A percentile compares a stretch with the other conserved stretches of the same genome.
These are phyloP conservation scores for Saccharomyces eubayanus DNA, from an alignment of 805 yeast genomes.

Conservation along the genomic window DNA sequence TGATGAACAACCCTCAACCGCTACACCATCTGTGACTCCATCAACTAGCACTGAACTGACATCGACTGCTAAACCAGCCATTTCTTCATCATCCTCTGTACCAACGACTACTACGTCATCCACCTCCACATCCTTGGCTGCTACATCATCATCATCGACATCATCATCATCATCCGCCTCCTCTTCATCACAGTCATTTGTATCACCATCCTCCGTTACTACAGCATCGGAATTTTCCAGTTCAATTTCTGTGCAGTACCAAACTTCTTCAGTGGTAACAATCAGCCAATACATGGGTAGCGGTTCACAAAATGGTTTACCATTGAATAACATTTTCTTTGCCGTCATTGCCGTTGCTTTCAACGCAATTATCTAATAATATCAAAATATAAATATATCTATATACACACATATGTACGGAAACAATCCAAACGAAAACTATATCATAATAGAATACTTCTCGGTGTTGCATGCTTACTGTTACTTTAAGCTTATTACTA, in stretches of 20 bases:
- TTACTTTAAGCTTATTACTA: background rate
- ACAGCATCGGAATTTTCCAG: background rate
- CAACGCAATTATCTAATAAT: background rate
- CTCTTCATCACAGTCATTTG: background rate
- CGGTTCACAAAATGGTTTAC: background rate
- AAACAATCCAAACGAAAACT: background rate
- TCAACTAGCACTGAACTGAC: background rate
- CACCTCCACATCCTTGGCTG: background rate
- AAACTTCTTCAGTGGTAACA: background rate
- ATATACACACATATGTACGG: background rate
- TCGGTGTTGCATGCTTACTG: background rate
- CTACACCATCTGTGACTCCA: background rate
- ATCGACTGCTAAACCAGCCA: background rate
- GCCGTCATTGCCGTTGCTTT: background rate
- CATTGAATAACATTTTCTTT: background rate
- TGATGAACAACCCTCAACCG: background rate
- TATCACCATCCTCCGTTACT: background rate
- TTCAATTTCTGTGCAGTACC: background rate
- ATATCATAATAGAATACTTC: background rate
- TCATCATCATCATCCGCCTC: background rate
- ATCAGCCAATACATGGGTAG: background rate
- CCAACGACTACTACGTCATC: background rate
- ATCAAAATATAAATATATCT: background rate
- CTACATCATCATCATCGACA: background rate
- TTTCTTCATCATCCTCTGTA: background rate